A percentile compares a stretch with the other conserved stretches of the same genome.
Conservation (phyloP, 1,284 basidiomycete species). For the Puccinia sorghi region DNA sequence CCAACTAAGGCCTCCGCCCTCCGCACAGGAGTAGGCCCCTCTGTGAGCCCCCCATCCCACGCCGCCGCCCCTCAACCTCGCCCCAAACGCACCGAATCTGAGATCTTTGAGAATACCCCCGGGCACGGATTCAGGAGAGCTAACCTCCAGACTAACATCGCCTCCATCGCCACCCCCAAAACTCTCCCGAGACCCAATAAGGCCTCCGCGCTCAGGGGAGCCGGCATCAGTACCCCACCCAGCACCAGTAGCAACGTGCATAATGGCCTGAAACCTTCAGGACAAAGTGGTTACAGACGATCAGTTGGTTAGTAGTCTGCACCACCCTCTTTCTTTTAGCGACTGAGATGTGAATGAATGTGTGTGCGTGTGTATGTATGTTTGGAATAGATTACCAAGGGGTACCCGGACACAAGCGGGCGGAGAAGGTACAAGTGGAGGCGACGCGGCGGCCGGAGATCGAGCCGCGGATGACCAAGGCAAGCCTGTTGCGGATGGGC, state of each 20-base stretch:
- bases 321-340: background rate
- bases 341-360: background rate
- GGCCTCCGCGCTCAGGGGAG: conserved; percentile 19
- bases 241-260: background rate
- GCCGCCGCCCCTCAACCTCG: background rate
- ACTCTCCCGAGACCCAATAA: conserved; percentile 25
- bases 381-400: background rate
- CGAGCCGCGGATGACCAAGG: conserved; percentile 20
- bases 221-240: background rate
- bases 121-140: conserved; percentile 36
- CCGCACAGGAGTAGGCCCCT: background rate
- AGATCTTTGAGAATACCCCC: conserved; percentile 39
- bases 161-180: conserved; percentile 21
- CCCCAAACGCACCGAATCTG: conserved; percentile 5
- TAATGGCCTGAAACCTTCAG: background rate
- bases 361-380: background rate
- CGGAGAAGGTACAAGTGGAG: conserved; percentile 31
- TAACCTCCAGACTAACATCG: conserved; percentile 5
- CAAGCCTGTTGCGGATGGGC: background rate
- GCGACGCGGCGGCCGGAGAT: conserved; percentile 4
- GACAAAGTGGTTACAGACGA: background rate
- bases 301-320: background rate
- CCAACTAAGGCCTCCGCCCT: conserved; percentile 30
- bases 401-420: conserved; percentile 25
- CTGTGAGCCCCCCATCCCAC: background rate